Evolutionary conservation across 2,329 filamentous ascomycete species (phyloP).

Genomic region (Penicillium sp.): DNA sequence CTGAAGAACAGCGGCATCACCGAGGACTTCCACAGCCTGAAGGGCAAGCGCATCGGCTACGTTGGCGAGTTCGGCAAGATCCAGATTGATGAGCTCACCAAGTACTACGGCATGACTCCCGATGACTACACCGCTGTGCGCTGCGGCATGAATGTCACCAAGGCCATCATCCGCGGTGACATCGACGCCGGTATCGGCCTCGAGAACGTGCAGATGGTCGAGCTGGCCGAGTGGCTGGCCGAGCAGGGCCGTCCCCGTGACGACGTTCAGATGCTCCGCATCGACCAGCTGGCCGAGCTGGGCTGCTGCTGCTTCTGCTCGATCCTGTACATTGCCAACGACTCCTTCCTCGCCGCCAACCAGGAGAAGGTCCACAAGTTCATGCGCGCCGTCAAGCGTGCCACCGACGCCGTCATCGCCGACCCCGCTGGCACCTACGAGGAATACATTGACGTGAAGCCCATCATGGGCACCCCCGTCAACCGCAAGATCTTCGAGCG

Average conservation of each 20-base stretch:
- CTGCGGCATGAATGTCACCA: conserved; percentile 76
- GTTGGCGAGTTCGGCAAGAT: conserved; percentile 79
- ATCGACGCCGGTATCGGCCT: conserved; percentile 73
- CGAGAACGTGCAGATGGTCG: conserved; percentile 79
- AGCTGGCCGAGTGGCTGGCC: conserved; percentile 70
- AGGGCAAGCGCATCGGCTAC: conserved; percentile 72
- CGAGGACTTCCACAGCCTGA: conserved; percentile 66
- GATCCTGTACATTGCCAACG: conserved; percentile 75
- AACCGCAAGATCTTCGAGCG: conserved; percentile 78
- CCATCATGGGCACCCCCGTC: conserved; percentile 60
- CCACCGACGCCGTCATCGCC: conserved; percentile 66
- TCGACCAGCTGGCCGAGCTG: conserved; percentile 71
- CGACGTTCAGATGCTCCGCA: conserved; percentile 75
- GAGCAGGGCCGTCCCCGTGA: conserved; percentile 56
- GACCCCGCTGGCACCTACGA: conserved; percentile 59
- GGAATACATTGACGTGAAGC: conserved; percentile 68
- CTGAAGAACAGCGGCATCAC: conserved; percentile 70
- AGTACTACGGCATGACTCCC: conserved; percentile 69
- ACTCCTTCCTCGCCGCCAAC: conserved; percentile 61
- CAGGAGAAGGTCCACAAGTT: conserved; percentile 63
- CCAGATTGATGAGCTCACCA: conserved; percentile 75
- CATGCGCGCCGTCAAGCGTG: conserved; percentile 66
- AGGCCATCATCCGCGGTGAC: conserved; percentile 65
- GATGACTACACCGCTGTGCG: conserved; percentile 70
- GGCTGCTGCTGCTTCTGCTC: conserved; percentile 82